Evolutionary conservation across 1,284 basidiomycete genomes (phyloP).

Genomic region (Malassezia psittaci): DNA sequence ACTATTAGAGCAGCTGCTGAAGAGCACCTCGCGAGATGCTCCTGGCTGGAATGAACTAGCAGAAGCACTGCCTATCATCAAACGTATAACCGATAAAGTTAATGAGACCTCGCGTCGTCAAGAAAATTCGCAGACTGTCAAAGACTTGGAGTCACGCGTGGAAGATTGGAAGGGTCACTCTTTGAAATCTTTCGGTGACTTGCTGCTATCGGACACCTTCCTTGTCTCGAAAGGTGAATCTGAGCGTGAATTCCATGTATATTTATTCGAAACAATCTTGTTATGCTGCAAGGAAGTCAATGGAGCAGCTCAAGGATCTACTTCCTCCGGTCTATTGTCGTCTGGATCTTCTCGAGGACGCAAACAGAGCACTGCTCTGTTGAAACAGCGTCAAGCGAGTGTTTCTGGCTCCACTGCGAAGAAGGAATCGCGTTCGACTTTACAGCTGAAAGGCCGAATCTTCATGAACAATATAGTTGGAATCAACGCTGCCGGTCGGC

Average conservation of each 20-base stretch:
- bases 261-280: conserved; percentile 97
- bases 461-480: conserved; percentile 92
- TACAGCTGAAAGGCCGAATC: conserved; percentile 90
- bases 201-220: conserved; percentile 88
- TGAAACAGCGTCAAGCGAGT: conserved; percentile 23
- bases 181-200: conserved; percentile 78
- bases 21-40: conserved; percentile 52
- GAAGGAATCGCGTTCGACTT: conserved; percentile 52
- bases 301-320: conserved; percentile 20
- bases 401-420: conserved; percentile 18
- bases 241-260: conserved; percentile 95
- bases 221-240: conserved; percentile 91
- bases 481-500: conserved; percentile 52
- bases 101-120: conserved; percentile 83
- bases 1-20: conserved; percentile 56
- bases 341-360: conserved; percentile 37
- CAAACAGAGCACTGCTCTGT: conserved; percentile 32
- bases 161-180: conserved; percentile 99
- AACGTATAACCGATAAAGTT: conserved; percentile 86
- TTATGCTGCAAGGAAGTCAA: conserved; percentile 86
- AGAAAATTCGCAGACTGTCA: conserved; percentile 72
- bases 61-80: conserved; percentile 71
- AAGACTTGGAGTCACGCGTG: conserved; percentile 76
- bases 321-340: conserved; percentile 42
- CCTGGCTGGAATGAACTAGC: conserved; percentile 63